phyloP scores from a whole-genome alignment of 73 alveolate genomes.

The Effrenium voratum region DNA sequence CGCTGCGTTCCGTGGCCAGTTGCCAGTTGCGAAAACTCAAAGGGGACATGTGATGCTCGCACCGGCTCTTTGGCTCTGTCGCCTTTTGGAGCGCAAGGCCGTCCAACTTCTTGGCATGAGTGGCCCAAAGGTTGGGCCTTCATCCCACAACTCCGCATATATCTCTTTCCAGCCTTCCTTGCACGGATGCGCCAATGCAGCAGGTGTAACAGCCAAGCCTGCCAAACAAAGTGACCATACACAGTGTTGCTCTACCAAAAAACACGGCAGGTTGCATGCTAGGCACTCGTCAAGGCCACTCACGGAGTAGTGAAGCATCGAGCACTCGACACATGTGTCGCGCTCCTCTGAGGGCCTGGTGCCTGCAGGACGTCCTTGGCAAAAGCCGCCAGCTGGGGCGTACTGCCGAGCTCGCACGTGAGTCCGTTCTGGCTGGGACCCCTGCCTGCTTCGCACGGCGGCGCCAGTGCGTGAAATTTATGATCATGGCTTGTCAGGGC shows the following conservation, averaged over 20 bases:
- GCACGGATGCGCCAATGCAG: background rate
- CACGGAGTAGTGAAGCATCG: background rate
- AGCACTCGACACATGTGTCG: background rate
- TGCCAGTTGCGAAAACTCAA: background rate
- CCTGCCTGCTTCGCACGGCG: slow-evolving; percentile 4
- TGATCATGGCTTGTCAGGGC: background rate
- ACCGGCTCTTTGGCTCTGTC: slow-evolving; percentile 41
- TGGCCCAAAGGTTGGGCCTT: background rate
- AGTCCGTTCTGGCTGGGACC: background rate
- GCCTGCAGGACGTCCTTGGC: slow-evolving; percentile 24
- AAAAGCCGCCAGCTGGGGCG: background rate
- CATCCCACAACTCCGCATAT: slow-evolving; percentile 29
- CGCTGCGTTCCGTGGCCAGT: background rate
- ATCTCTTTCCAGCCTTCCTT: slow-evolving; percentile 9
- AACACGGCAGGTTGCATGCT: background rate
- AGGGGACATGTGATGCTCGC: slow-evolving; percentile 26
- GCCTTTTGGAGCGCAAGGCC: background rate
- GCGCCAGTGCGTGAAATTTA: background rate
- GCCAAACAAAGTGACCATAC: slow-evolving; percentile 4
- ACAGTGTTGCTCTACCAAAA: background rate
- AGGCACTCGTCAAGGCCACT: background rate
- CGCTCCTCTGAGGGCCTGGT: slow-evolving; percentile 4
- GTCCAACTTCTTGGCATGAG: background rate
- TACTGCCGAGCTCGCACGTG: slow-evolving; percentile 13
- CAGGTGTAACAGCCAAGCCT: slow-evolving; percentile 19